phyloP scores from a whole-genome alignment of 768 basidiomycete genomes.

The Boletus tylopilopsis region DNA sequence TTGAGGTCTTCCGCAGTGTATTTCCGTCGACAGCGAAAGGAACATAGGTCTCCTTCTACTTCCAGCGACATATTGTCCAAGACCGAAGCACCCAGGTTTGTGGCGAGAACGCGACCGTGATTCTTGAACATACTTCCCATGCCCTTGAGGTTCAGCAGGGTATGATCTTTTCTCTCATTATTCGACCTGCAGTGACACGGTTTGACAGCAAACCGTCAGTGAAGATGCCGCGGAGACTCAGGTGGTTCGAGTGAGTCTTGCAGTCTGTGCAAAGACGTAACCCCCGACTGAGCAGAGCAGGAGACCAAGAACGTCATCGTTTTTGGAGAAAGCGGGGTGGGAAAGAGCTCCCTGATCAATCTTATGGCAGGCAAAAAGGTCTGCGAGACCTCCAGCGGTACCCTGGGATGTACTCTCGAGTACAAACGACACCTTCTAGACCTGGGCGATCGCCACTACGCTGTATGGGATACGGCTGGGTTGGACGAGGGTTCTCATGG shows the following conservation, averaged over 20 bases:
- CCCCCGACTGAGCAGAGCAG: constrained; percentile 7
- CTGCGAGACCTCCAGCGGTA: constrained; percentile 30
- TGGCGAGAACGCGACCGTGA: constrained; percentile 1
- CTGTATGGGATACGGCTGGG: constrained; percentile 35
- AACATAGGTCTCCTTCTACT: constrained; percentile 15
- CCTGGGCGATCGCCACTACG: constrained; percentile 17
- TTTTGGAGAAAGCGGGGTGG: constrained; percentile 41
- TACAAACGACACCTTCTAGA: constrained; percentile 20
- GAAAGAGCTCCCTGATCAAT: constrained; percentile 46
- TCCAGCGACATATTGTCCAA: background rate
- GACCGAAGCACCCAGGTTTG: background rate
- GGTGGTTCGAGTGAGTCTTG: constrained; percentile 11
- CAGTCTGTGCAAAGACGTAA: background rate
- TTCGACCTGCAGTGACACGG: constrained; percentile 8
- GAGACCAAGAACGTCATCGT: constrained; percentile 34
- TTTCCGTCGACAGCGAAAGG: background rate
- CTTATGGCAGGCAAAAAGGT: constrained; percentile 30
- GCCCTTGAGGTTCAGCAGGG: constrained; percentile 13
- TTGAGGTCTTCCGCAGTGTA: constrained; percentile 6
- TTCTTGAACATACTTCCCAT: background rate
- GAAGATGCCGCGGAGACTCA: constrained; percentile 1
- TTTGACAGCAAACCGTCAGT: constrained; percentile 2
- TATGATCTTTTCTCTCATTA: constrained; percentile 1
- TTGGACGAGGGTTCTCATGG: constrained; percentile 28
- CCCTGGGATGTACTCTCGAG: constrained; percentile 35